Percentiles rank a stretch among this genome's conserved stretches.
Evolutionary conservation across 495 filamentous ascomycete genomes (phyloP).

Genomic region (Oleoguttula mirabilis): DNA sequence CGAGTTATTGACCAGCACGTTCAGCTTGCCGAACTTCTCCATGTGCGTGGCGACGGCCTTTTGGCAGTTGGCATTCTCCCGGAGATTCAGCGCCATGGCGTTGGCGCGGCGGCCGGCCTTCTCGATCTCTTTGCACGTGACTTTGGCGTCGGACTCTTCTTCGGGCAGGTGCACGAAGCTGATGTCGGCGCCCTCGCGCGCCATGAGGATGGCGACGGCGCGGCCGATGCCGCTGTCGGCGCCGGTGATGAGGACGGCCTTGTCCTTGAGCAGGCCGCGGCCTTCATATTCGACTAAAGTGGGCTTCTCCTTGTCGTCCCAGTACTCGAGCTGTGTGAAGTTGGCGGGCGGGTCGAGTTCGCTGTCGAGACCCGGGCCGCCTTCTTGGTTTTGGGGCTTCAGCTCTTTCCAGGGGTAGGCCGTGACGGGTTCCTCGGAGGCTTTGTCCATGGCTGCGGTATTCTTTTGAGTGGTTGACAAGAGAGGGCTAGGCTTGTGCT

Average conservation of each 20-base stretch:
- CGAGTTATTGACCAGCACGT: slow-evolving; percentile 20
- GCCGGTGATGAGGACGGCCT: slow-evolving; percentile 18
- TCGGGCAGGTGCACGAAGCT: slow-evolving; percentile 39
- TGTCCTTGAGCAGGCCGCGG: slow-evolving; percentile 20
- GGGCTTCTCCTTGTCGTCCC: slow-evolving; percentile 18
- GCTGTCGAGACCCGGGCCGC: slow-evolving; percentile 20
- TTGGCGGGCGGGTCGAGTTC: slow-evolving; percentile 18
- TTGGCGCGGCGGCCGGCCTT: slow-evolving; percentile 14
- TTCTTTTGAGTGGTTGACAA: too few species aligned
- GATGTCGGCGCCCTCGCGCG: slow-evolving; percentile 23
- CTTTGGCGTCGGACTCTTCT: slow-evolving; percentile 20
- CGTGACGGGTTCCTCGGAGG: slow-evolving; percentile 1
- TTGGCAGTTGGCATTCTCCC: slow-evolving; percentile 18
- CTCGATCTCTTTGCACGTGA: slow-evolving; percentile 17
- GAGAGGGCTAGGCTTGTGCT: too few species aligned
- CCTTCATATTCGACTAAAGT: slow-evolving; percentile 21
- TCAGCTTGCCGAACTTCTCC: slow-evolving; percentile 17
- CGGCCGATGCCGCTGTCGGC: slow-evolving; percentile 19
- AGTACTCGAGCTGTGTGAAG: slow-evolving; percentile 20
- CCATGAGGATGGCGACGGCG: slow-evolving; percentile 31
- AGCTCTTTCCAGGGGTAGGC: slow-evolving; percentile 8
- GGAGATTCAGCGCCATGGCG: slow-evolving; percentile 9
- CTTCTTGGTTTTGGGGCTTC: slow-evolving; percentile 15
- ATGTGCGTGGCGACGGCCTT: slow-evolving; percentile 15
- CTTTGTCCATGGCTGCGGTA: too few species aligned